Evolutionary conservation across 805 yeast genomes (phyloP).

Genomic region (Schwanniomyces polymorphus): DNA sequence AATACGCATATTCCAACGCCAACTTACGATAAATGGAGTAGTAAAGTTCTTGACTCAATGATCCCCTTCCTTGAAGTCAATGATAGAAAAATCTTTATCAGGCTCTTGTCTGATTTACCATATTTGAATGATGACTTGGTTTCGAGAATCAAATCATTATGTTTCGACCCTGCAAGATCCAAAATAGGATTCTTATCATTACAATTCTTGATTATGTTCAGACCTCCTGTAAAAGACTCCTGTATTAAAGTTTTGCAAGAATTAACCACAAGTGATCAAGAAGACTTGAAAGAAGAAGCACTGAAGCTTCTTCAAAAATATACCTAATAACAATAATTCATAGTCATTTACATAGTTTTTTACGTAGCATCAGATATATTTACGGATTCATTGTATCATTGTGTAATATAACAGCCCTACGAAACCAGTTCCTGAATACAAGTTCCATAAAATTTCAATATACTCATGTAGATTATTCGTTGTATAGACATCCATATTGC

Average conservation of each 20-base stretch:
- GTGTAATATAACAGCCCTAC: no score
- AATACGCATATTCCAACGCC: conserved; percentile 36
- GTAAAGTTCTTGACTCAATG: conserved; percentile 69
- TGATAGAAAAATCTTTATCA: conserved; percentile 77
- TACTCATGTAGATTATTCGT: no score
- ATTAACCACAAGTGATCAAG: conserved; percentile 45
- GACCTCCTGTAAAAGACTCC: conserved; percentile 75
- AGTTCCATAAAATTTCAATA: no score
- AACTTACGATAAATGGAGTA: conserved; percentile 67
- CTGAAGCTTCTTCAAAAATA: conserved; percentile 48
- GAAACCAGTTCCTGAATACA: no score
- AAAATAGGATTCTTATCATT: conserved; percentile 80
- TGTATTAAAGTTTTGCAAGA: conserved; percentile 52
- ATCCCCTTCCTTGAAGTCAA: conserved; percentile 81
- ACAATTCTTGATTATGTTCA: conserved; percentile 80
- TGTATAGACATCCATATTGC: no score
- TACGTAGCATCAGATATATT: not conserved
- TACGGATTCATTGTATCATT: no score
- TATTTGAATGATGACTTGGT: conserved; percentile 64
- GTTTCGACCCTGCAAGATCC: conserved; percentile 82
- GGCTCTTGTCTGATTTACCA: conserved; percentile 88
- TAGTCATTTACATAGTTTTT: not conserved
- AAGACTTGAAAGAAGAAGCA: conserved; percentile 50
- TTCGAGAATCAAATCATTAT: conserved; percentile 64
- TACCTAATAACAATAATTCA: conserved; percentile 3